Percentiles rank a stretch among this genome's conserved stretches.
Evolutionary conservation across 2,329 filamentous ascomycete genomes (phyloP).

Genomic region (Hymenoscyphus albidus): DNA sequence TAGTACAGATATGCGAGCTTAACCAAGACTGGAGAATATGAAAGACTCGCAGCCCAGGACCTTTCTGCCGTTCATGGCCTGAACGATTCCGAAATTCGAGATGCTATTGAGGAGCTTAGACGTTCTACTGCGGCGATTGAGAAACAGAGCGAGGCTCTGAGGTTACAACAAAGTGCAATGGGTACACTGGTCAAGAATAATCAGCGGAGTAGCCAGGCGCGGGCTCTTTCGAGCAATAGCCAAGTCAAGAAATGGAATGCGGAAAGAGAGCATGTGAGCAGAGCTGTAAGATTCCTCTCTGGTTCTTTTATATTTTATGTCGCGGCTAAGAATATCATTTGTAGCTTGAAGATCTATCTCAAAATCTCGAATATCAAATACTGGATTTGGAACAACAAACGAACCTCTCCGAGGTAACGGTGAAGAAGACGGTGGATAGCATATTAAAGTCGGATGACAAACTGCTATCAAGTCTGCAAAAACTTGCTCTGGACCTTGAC

Average conservation of each 20-base stretch:
- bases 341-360: conserved; percentile 48
- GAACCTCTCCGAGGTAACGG: conserved; percentile 41
- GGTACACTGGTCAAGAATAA: conserved; percentile 47
- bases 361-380: conserved; percentile 44
- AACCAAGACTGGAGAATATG: conserved; percentile 46
- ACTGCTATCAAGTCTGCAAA: conserved; percentile 61
- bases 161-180: conserved; percentile 59
- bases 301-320: neutral
- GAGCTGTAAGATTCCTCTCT: conserved; percentile 37
- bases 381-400: conserved; percentile 50
- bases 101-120: conserved; percentile 61
- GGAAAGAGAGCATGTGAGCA: conserved; percentile 41
- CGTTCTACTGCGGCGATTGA: conserved; percentile 61
- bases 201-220: conserved; percentile 35
- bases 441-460: conserved; percentile 61
- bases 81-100: conserved; percentile 55
- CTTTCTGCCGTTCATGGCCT: conserved; percentile 48
- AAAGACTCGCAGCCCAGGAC: conserved; percentile 44
- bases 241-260: conserved; percentile 38
- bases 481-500: conserved; percentile 59
- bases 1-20: conserved; percentile 47
- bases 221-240: conserved; percentile 37
- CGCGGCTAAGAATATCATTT: conserved; percentile 6
- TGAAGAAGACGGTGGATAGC: conserved; percentile 48
- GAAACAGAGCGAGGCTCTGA: conserved; percentile 58